Evolutionary conservation across 768 basidiomycete genomes (phyloP), one percentile per base, ranked within the genome.

Genomic region (Phaffia tasmanica): DNA sequence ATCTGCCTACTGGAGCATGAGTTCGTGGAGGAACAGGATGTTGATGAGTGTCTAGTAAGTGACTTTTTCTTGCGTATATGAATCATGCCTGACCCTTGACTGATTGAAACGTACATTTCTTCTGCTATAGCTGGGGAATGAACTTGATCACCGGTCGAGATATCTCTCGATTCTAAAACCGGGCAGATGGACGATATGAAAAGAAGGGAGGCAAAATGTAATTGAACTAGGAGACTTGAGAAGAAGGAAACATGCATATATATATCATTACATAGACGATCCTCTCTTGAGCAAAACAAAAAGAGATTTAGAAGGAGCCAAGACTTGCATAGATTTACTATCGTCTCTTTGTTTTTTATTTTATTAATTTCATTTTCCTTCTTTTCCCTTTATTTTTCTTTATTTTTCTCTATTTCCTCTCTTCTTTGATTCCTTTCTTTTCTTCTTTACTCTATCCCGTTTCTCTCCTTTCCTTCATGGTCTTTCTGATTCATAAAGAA

Each of bases 201-300:
- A 91, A 94, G 73, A 84, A 95, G 30, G 91, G 95, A 75, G 92
- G 91, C 0, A 95, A 91, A 42, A 11, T 42, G 11, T 42, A 11
- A 42, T 42, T 42, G 35, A 42, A 42, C 35, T 11, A 42, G 35
- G 35, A 42, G 35, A 42, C 35, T 42, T 4, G 11, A 42, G 91
- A 82, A 77, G 65, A 84, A 88, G 64, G 86, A 71, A 86, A 93
- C 72, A 92, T 94, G 72, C 69, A 87, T 79, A 1, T 27, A 27
- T 57, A 27, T 15, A 35, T 29, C 50, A 29, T 55, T 18, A n/a
- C 27, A 18, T 42, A 46, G 5, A 18, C 49, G 9, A 11, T 47
- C 25, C 46, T 55, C 30, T 70, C 1, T 64, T 5, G 11, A 42
- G 11, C 6, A 42, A 42, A 42, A 4, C 4, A 42, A 42, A 42